Conservation (phyloP, 768 basidiomycete species). For the Sistotremastrum niveocremeum region DNA sequence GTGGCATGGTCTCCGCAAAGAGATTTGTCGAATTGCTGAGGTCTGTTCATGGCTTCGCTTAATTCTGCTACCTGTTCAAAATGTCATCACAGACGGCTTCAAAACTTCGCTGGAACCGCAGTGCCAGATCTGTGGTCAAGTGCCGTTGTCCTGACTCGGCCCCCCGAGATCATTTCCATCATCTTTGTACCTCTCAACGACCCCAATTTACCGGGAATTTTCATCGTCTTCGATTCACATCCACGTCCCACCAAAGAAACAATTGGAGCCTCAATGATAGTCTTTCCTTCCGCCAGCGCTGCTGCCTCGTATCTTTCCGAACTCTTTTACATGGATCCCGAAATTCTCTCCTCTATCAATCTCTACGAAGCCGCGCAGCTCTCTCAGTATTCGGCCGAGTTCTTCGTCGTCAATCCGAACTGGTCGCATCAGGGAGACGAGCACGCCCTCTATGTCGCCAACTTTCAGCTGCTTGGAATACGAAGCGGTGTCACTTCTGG, state of each 20-base stretch:
- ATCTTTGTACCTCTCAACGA: slow-evolving; percentile 20
- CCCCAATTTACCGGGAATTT: slow-evolving; percentile 28
- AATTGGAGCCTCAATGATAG: slow-evolving; percentile 42
- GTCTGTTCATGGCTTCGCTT: slow-evolving; percentile 11
- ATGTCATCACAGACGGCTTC: background rate
- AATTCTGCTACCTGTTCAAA: background rate
- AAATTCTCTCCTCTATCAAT: slow-evolving; percentile 28
- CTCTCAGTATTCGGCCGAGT: slow-evolving; percentile 43
- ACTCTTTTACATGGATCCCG: slow-evolving; percentile 32
- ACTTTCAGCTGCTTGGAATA: too few species aligned
- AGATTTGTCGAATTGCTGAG: slow-evolving; percentile 23
- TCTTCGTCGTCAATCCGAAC: slow-evolving; percentile 36
- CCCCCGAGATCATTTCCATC: slow-evolving; percentile 57
- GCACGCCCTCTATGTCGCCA: too few species aligned
- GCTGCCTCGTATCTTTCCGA: slow-evolving; percentile 34
- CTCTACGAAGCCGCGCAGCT: slow-evolving; percentile 59
- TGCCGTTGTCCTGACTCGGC: slow-evolving; percentile 48
- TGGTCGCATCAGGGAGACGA: too few species aligned
- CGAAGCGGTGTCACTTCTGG: too few species aligned
- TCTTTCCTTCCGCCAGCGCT: slow-evolving; percentile 32
- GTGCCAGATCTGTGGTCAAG: slow-evolving; percentile 13
- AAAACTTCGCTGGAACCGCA: slow-evolving; percentile 13
- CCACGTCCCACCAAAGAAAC: slow-evolving; percentile 41
- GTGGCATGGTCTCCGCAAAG: slow-evolving; percentile 22
- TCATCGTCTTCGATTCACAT: slow-evolving; percentile 57